Evolutionary conservation across 2,329 filamentous ascomycete genomes (phyloP), one percentile per base, ranked within the genome.

Genomic region (Fusarium globosum): DNA sequence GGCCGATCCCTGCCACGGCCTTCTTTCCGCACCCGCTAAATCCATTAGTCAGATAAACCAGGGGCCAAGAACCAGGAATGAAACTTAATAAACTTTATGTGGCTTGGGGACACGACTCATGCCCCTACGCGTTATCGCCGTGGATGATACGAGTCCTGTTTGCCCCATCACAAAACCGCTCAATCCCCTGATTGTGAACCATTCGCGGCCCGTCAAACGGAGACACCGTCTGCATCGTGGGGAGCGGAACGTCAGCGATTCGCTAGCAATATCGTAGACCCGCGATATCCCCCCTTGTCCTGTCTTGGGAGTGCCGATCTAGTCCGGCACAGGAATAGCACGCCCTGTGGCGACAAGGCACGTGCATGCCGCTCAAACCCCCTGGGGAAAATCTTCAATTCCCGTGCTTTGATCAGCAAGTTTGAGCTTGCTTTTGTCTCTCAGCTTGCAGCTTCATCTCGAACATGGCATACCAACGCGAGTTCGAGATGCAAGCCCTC

Each of bases 391-490:
- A 48, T 48, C 62, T 55, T 51, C 23, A 56, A 64, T 42, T 38
- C 58, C 46, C 42, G n/a, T 45, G 15, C 23, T 26, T 20, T 28
- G 20, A 55, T 55, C 23, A 41, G 20, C 20, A 6, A 30, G 51
- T 41, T 55, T 41, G 33, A 28, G 35, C 49, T 36, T 38, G 35
- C 26, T 48, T 21, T 26, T 21, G 15, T 53, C 21, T 21, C 23
- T 28, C 43, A 45, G 49, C 35, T 13, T 21, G 28, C 26, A 35
- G 13, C 35, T 42, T 48, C 41, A 42, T 41, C 33, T 51, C 35
- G 35, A 61, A 38, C 7, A 85, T 73, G 72, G 61, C 65, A n/a
- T 73, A 74, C 53, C 68, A 69, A 16, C 61, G 64, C n/a, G 72
- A 70, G 39, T 51, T 73, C 30, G 68, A 75, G 61, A 74, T 74